Evolutionary conservation across 1,284 basidiomycete species (phyloP).

Genomic region (Grifola frondosa): DNA sequence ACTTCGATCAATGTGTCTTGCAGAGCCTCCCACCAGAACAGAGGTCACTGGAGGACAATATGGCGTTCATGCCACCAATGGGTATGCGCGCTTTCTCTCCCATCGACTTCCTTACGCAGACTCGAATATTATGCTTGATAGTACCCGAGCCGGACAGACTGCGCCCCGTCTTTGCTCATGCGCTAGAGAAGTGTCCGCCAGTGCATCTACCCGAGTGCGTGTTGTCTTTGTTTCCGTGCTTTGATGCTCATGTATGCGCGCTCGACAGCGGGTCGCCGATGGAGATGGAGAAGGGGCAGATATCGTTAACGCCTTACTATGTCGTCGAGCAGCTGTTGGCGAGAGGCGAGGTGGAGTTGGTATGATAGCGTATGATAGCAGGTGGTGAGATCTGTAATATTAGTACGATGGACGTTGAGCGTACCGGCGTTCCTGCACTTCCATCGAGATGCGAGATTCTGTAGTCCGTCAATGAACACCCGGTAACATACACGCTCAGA

Average conservation of each 20-base stretch:
- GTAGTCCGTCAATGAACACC: too few relatives aligned
- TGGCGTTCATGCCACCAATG: slow-evolving; percentile 75
- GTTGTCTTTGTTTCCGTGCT: background rate
- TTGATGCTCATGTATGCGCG: slow-evolving; percentile 1
- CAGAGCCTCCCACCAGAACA: slow-evolving; percentile 78
- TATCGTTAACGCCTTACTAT: slow-evolving; percentile 68
- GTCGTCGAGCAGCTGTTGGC: slow-evolving; percentile 69
- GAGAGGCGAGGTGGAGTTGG: slow-evolving; percentile 69
- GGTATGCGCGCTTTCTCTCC: slow-evolving; percentile 38
- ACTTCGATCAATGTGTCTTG: slow-evolving; percentile 73
- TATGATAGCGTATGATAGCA: too few relatives aligned
- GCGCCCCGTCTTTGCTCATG: slow-evolving; percentile 78
- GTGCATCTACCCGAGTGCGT: slow-evolving; percentile 74
- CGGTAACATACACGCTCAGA: too few relatives aligned
- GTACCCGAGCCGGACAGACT: slow-evolving; percentile 75
- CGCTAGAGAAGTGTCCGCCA: slow-evolving; percentile 66
- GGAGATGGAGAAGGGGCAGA: slow-evolving; percentile 68
- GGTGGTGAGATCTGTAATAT: too few relatives aligned
- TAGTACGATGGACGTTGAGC: too few relatives aligned
- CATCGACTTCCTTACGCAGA: background rate
- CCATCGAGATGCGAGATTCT: too few relatives aligned
- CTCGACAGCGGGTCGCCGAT: slow-evolving; percentile 54
- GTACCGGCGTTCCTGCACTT: too few relatives aligned
- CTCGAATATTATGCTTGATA: slow-evolving; percentile 31
- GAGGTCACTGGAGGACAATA: slow-evolving; percentile 70